A percentile compares a stretch with the other conserved stretches of the same genome.
These are phyloP conservation scores for Serendipita sp. DNA, from an alignment of 768 basidiomycete species.

Conservation along the genomic window DNA sequence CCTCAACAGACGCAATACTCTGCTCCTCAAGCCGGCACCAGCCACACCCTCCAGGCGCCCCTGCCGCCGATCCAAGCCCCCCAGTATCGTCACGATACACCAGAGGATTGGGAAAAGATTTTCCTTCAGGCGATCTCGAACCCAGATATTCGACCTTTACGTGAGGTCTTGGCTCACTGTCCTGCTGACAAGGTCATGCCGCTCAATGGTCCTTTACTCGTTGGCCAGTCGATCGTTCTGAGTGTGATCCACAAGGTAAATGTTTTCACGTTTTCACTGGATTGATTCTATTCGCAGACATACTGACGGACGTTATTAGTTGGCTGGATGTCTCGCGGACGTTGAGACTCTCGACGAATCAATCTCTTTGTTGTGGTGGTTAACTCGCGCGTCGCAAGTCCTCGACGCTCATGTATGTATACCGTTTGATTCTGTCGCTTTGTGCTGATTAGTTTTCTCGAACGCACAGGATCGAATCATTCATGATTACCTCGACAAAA, in stretches of 20 bases:
- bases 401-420: conserved; percentile 2
- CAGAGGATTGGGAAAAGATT: background rate
- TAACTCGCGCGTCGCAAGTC: conserved; percentile 1
- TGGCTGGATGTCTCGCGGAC: background rate
- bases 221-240: background rate
- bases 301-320: too few species aligned
- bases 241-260: conserved; percentile 1
- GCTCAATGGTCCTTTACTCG: background rate
- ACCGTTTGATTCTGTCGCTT: background rate
- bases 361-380: conserved; percentile 1
- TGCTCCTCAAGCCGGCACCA: background rate
- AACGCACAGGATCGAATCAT: conserved; percentile 6
- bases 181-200: conserved; percentile 1
- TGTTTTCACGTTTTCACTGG: background rate
- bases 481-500: conserved; percentile 5
- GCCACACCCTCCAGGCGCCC: background rate
- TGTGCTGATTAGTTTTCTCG: background rate
- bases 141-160: background rate
- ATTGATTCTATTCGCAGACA: background rate
- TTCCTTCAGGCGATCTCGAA: background rate
- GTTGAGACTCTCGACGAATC: background rate
- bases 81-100: background rate
- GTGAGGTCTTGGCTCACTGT: background rate
- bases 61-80: background rate
- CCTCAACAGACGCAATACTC: background rate